Evolutionary conservation across 495 filamentous ascomycete species (phyloP), one percentile per base, ranked within the genome.

Genomic region (Penicillium odoratum): DNA sequence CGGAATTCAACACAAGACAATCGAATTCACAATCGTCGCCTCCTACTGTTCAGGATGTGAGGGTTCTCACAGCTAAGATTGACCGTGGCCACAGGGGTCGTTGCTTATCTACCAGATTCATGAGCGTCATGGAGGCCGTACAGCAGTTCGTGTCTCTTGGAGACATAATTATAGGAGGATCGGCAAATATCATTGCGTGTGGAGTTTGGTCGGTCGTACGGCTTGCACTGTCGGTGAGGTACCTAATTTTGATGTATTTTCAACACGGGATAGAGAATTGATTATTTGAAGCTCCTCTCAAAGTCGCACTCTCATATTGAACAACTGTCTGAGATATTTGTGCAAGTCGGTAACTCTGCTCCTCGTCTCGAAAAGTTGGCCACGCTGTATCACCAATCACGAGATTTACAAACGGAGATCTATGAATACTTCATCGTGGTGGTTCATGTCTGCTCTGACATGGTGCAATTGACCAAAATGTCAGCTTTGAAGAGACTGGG

Each of bases 351-450:
- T 46, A 68, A 69, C 16, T 68, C 64, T 13, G 72, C 74, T 5
- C 75, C 77, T 26, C 73, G 74, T 31, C 73, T 76, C 52, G 62
- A 78, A 61, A 59, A 30, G 16, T 66, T 79, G 42, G 67, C 68
- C 9, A 40, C 74, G 48, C 63, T 80, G 21, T 78, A 77, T 65
- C 69, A 71, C 3, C 69, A 51, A 58, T 78, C 73, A 8, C 67
- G 62, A 51, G 60, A 55, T 28, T 56, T 79, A 31, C 75, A 75
- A 60, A 67, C 67, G 33, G 30, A 64, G 21, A 60, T 79, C 28
- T 72, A 36, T 48, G 74, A 80, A 60, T 80, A 79, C 57, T 77
- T 75, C 53, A 73, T 74, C 48, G 63, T 75, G 6, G 69, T 79
- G 16, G 72, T 79, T 51, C 43, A 54, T 36, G 66, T 79, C 28